Base-by-base conservation (phyloP, 495 filamentous ascomycete genomes). In the Penicillium tannophilum region DNA sequence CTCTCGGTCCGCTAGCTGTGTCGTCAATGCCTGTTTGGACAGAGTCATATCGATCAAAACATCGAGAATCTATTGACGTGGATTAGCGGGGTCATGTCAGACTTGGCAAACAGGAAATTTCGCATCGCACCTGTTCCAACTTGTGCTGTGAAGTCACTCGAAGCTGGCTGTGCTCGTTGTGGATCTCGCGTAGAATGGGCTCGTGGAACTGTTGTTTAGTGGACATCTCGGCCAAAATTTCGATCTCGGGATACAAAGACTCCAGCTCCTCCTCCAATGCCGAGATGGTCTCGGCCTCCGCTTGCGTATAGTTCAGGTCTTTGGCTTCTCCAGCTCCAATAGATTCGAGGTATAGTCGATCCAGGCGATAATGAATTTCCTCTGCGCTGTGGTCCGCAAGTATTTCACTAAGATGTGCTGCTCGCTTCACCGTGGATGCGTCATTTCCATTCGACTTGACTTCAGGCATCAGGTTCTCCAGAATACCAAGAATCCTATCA, bases 181-280 rank as follows among this genome's bases (percentile, higher is more conserved):
- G 64, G 33, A 80, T 66, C 52, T 72, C 74, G 1, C 64, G 72
- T 4, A 86, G 70, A 16, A 86, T 84, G 1, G 82, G 84, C 59
- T 83, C 77, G 4, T 82, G 69, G 61, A 80, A 85, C 62, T 86
- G 80, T 55, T 88, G 84, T 64, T 83, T 81, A 2, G 78, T 77
- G 24, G 82, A 81, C 77, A 88, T 84, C 58, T 87, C 82, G 3
- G 85, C 81, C 33, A 88, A 74, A 3, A 84, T 78, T 12, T 84
- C 76, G 59, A 88, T 84, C 58, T 88, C 86, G 0, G 83, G 78
- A 56, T 86, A 86, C 4, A 88, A 66, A 14, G 85, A 84, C 36
- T 86, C 84, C 5, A 88, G 64, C 54, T 88, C 86, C 42, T 82
- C 78, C 63, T 85, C 77, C 23, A 87, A 55, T 0, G 74, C 71